A percentile compares a stretch with the other conserved stretches of the same genome.
Conservation (phyloP, 2,329 filamentous ascomycete genomes). For the Xylaria sp. region DNA sequence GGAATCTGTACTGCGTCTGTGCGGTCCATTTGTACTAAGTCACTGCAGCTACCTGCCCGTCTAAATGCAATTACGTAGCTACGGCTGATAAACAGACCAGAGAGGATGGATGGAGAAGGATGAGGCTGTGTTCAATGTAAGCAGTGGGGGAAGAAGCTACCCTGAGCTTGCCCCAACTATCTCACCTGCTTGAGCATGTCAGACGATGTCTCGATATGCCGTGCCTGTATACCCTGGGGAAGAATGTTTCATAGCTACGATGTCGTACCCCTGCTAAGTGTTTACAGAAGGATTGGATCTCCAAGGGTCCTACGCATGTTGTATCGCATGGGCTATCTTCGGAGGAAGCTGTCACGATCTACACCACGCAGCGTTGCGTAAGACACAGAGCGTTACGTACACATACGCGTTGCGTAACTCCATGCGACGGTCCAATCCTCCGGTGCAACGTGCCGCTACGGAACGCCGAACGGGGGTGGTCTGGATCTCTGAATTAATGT, state of each 20-base stretch:
- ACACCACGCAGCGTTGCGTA: slow-evolving; percentile 20
- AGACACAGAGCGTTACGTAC: slow-evolving; percentile 5
- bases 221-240: background rate
- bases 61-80: background rate
- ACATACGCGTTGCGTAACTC: slow-evolving; percentile 17
- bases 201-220: slow-evolving; percentile 9
- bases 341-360: slow-evolving; percentile 10
- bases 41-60: background rate
- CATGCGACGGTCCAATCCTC: slow-evolving; percentile 27
- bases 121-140: slow-evolving; percentile 30
- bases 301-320: background rate
- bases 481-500: background rate
- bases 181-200: slow-evolving; percentile 4
- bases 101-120: slow-evolving; percentile 21
- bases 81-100: background rate
- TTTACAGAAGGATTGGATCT: slow-evolving; percentile 3
- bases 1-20: background rate
- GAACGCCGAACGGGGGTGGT: slow-evolving; percentile 16
- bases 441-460: slow-evolving; percentile 15
- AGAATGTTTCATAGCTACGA: slow-evolving; percentile 4
- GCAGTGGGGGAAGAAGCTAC: slow-evolving; percentile 27
- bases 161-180: slow-evolving; percentile 28
- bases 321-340: background rate
- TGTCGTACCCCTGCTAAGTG: background rate
- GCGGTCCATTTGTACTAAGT: background rate